A percentile compares a stretch with the other conserved stretches of the same genome.
Conservation (phyloP, 2,329 filamentous ascomycete species). For the Penicillium thymicola region DNA sequence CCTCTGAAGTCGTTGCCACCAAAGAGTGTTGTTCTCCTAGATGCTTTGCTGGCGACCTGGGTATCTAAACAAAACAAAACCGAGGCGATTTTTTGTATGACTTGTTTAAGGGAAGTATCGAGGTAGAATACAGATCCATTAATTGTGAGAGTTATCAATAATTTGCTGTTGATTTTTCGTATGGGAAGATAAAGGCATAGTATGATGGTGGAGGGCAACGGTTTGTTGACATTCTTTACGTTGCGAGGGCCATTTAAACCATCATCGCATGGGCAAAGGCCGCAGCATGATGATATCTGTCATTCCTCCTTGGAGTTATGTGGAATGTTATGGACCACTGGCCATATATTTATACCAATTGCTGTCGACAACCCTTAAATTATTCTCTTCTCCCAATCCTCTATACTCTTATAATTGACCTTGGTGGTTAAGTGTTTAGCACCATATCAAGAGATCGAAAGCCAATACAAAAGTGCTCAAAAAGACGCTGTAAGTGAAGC, state of each 20-base stretch:
- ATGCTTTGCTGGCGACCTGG: background rate
- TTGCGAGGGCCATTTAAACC: constrained; percentile 14
- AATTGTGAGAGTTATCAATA: no score
- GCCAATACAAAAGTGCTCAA: background rate
- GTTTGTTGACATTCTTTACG: constrained; percentile 22
- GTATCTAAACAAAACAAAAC: no score
- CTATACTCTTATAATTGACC: constrained; percentile 2
- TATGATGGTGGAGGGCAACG: background rate
- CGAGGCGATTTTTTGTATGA: no score
- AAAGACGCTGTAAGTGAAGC: constrained; percentile 2
- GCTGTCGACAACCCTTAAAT: background rate
- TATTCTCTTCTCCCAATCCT: background rate
- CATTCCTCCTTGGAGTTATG: constrained; percentile 19
- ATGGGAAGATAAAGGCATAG: background rate
- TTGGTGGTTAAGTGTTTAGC: constrained; percentile 15
- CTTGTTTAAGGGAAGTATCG: no score
- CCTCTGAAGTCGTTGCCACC: background rate
- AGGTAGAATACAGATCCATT: background rate
- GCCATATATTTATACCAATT: constrained; percentile 17
- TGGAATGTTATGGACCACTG: constrained; percentile 14
- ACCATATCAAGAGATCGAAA: constrained; percentile 1
- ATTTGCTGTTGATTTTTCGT: accelerated
- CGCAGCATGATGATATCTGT: constrained; percentile 14
- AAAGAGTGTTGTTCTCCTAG: background rate
- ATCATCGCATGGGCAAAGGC: constrained; percentile 1